A percentile compares a stretch with the other conserved stretches of the same genome.
Conservation (phyloP, 2,329 filamentous ascomycete genomes). For the Colletotrichum tofieldiae region DNA sequence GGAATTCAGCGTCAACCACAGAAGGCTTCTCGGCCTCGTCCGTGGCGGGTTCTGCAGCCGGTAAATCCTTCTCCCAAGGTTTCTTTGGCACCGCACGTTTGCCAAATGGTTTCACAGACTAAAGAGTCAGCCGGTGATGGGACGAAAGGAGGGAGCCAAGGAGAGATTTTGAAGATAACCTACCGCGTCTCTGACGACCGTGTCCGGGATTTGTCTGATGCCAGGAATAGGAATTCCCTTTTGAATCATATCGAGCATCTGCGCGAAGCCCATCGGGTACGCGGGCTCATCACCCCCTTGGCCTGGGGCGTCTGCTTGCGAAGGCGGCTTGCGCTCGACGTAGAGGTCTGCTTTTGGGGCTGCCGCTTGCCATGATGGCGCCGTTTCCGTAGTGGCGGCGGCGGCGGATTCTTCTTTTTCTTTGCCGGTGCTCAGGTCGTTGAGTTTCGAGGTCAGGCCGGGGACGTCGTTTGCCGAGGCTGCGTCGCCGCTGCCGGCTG, state of each 20-base stretch:
- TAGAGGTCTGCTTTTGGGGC: constrained; percentile 65
- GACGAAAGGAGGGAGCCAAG: neutral
- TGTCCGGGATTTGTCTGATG: constrained; percentile 89
- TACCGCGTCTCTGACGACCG: constrained; percentile 80
- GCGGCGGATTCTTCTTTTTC: constrained; percentile 1
- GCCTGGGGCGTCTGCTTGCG: constrained; percentile 43
- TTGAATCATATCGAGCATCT: constrained; percentile 89
- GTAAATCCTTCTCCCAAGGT: constrained; percentile 83
- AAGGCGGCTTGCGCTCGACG: constrained; percentile 56
- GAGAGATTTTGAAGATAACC: constrained; percentile 48
- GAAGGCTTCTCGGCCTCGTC: constrained; percentile 33
- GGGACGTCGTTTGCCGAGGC: constrained; percentile 31
- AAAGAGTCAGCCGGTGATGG: neutral
- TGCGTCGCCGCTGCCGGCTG: constrained; percentile 18
- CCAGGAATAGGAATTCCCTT: constrained; percentile 88
- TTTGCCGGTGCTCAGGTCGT: constrained; percentile 21
- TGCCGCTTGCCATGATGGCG: constrained; percentile 64
- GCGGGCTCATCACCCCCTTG: constrained; percentile 69
- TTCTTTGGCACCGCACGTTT: constrained; percentile 66
- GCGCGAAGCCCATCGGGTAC: constrained; percentile 87
- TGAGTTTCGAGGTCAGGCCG: constrained; percentile 34
- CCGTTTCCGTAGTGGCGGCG: constrained; percentile 26
- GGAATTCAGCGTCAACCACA: constrained; percentile 55
- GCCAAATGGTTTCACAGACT: constrained; percentile 66
- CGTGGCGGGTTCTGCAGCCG: constrained; percentile 11